Conservation (phyloP, 2,329 filamentous ascomycete species). For the Rutstroemia sp. region DNA sequence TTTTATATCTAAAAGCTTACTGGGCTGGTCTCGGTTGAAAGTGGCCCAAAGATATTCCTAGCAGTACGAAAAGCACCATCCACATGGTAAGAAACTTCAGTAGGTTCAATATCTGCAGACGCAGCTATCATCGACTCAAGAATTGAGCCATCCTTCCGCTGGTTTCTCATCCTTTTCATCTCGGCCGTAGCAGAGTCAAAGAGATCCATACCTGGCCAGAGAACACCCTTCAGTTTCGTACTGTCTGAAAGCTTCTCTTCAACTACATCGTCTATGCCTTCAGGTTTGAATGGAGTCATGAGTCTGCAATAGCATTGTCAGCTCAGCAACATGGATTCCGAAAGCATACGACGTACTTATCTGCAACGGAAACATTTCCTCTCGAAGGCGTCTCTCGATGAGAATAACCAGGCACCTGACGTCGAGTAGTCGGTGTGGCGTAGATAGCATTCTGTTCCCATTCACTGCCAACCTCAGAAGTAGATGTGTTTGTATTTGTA, state of each 20-base stretch:
- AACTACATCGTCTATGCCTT: conserved; percentile 12
- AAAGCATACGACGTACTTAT: conserved; percentile 14
- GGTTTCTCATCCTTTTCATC: conserved; percentile 68
- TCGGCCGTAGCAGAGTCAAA: conserved; percentile 72
- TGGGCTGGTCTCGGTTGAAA: conserved; percentile 44
- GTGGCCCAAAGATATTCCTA: conserved; percentile 53
- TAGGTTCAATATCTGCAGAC: conserved; percentile 56
- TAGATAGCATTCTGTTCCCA: conserved; percentile 20
- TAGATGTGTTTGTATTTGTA: conserved; percentile 2
- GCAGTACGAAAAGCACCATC: conserved; percentile 43
- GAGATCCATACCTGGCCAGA: conserved; percentile 72
- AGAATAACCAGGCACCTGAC: conserved; percentile 21
- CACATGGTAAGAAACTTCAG: conserved; percentile 55
- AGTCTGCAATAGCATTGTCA: conserved; percentile 12
- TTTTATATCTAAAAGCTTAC: conserved; percentile 33
- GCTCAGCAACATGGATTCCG: background rate
- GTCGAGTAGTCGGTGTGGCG: conserved; percentile 24
- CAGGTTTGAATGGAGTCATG: conserved; percentile 19
- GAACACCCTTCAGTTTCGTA: conserved; percentile 56
- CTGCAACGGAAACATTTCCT: conserved; percentile 12
- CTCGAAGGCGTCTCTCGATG: conserved; percentile 7
- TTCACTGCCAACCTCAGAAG: conserved; percentile 10
- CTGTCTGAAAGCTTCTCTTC: conserved; percentile 24
- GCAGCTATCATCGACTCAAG: conserved; percentile 57
- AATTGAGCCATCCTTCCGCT: conserved; percentile 69